Evolutionary conservation across 305 asterid species (phyloP).

Genomic region (Withania somnifera): DNA sequence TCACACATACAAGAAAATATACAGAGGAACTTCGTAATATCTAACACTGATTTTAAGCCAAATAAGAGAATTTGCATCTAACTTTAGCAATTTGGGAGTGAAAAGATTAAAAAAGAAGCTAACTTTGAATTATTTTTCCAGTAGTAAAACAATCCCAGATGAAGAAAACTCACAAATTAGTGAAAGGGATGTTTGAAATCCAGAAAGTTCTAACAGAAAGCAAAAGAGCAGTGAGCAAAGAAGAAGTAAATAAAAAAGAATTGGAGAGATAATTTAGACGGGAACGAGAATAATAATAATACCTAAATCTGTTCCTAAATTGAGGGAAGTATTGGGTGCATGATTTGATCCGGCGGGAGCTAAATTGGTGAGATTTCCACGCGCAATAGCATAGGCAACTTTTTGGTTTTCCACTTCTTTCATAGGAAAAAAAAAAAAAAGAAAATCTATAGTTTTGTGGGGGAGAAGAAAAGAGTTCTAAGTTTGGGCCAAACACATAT

Average conservation of each 20-base stretch:
- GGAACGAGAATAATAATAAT: background rate
- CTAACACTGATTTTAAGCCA: conserved; percentile 40
- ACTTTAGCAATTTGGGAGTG: conserved; percentile 17
- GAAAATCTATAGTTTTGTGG: too few species aligned
- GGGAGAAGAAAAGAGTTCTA: too few species aligned
- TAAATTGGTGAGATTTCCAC: background rate
- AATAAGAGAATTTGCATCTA: conserved; percentile 30
- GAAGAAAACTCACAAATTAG: background rate
- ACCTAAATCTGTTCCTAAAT: conserved; percentile 7
- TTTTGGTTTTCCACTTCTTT: too few species aligned
- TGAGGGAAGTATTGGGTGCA: background rate
- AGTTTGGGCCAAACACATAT: too few species aligned
- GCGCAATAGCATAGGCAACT: background rate
- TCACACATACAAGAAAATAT: background rate
- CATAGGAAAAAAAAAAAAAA: too few species aligned
- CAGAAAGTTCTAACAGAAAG: background rate
- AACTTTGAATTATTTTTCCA: background rate
- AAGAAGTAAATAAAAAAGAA: background rate
- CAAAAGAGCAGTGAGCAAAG: background rate
- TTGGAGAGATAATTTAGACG: background rate
- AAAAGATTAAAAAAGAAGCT: background rate
- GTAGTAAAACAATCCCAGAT: background rate
- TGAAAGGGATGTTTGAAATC: background rate
- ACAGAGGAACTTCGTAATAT: background rate
- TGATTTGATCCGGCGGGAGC: background rate